A percentile compares a stretch with the other conserved stretches of the same genome.
Conservation (phyloP, 2,329 filamentous ascomycete genomes). For the Botrytis paeoniae region DNA sequence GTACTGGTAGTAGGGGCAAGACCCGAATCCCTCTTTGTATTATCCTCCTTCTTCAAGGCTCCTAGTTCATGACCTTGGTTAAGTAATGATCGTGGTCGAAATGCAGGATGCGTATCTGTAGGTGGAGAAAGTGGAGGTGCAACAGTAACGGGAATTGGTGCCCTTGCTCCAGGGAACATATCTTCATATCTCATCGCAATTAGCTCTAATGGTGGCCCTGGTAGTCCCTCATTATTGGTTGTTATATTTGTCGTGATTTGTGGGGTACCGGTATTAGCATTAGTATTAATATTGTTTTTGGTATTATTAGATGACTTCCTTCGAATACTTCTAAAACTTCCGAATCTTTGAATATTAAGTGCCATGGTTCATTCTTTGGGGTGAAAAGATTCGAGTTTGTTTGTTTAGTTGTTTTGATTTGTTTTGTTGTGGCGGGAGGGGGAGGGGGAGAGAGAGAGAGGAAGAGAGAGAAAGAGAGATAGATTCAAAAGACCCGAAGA, state of each 20-base stretch:
- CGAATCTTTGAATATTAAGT: not conserved
- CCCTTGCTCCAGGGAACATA: slow-evolving; percentile 51
- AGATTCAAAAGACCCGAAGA: not conserved
- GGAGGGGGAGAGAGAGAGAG: not conserved
- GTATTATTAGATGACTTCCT: not conserved
- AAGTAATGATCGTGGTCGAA: slow-evolving; percentile 24
- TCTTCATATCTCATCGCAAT: slow-evolving; percentile 61
- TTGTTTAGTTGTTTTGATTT: not conserved
- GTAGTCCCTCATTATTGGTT: slow-evolving; percentile 20
- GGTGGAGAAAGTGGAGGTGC: slow-evolving; percentile 33
- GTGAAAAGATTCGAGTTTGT: not conserved
- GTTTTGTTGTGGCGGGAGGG: not conserved
- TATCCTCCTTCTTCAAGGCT: slow-evolving; percentile 43
- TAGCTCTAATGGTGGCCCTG: slow-evolving; percentile 40
- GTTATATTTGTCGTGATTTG: slow-evolving; percentile 18
- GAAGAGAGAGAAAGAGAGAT: too few relatives aligned
- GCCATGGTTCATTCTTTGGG: slow-evolving; percentile 16
- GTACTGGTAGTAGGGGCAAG: slow-evolving; percentile 48
- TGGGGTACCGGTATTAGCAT: slow-evolving; percentile 6
- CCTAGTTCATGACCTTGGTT: slow-evolving; percentile 19
- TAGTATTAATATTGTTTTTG: not conserved
- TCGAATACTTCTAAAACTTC: slow-evolving; percentile 11
- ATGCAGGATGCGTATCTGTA: slow-evolving; percentile 34
- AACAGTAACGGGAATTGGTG: slow-evolving; percentile 49
- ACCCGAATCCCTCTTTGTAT: slow-evolving; percentile 53